Conservation (phyloP, 495 filamentous ascomycete genomes). For the Annulohypoxylon moriforme region DNA sequence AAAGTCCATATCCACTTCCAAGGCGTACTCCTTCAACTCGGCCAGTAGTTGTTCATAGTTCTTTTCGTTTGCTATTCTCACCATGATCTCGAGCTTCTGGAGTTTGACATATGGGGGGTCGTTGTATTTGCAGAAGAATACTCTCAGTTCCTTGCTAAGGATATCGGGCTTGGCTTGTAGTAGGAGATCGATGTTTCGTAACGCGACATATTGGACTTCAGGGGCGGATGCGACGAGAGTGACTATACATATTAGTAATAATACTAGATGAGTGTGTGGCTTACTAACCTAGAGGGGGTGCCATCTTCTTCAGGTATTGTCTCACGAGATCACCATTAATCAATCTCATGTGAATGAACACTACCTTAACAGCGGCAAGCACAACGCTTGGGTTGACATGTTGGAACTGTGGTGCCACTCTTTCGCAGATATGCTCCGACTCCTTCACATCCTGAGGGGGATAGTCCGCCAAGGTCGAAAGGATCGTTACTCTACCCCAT, state of each 20-base stretch:
- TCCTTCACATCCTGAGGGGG: constrained; percentile 88
- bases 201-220: constrained; percentile 96
- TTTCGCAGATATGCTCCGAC: constrained; percentile 97
- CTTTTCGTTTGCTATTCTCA: constrained; percentile 96
- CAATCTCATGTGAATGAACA: constrained; percentile 95
- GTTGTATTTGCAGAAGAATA: constrained; percentile 99
- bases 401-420: constrained; percentile 96
- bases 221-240: constrained; percentile 95
- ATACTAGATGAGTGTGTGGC: background rate
- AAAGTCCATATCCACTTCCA: constrained; percentile 99
- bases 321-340: constrained; percentile 79
- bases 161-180: constrained; percentile 97
- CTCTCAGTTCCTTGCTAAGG: constrained; percentile 93
- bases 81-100: constrained; percentile 98
- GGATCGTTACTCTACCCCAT: constrained; percentile 97
- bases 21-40: constrained; percentile 95
- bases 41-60: constrained; percentile 95
- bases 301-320: constrained; percentile 97
- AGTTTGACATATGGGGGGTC: constrained; percentile 98
- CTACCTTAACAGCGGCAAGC: constrained; percentile 94
- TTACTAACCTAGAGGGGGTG: constrained; percentile 84
- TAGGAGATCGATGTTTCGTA: constrained; percentile 94
- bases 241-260: constrained; percentile 64
- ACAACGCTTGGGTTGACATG: constrained; percentile 98
- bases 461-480: constrained; percentile 90